Evolutionary conservation across 352 stramenopile species (phyloP).

Genomic region (Phytophthora ramorum): DNA sequence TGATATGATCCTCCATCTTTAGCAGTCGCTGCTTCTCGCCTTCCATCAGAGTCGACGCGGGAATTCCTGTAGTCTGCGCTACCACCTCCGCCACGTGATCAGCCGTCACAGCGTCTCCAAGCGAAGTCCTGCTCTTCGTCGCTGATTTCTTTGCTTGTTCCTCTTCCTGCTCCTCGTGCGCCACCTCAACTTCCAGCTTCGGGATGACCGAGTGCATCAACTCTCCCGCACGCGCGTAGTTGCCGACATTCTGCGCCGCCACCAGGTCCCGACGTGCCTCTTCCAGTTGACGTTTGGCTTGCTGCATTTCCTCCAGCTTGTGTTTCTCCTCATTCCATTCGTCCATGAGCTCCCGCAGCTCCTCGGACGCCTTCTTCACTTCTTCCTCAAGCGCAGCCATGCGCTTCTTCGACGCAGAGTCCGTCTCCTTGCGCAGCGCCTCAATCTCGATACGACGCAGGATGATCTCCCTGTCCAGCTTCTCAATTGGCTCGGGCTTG

Average conservation of each 20-base stretch:
- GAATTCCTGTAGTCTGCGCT: conserved; percentile 94
- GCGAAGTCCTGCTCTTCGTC: conserved; percentile 49
- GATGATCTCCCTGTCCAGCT: conserved; percentile 84
- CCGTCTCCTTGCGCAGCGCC: conserved; percentile 80
- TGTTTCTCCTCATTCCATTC: conserved; percentile 85
- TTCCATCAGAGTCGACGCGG: conserved; percentile 93
- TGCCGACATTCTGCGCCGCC: conserved; percentile 72
- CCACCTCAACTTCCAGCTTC: conserved; percentile 71
- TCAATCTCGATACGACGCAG: conserved; percentile 86
- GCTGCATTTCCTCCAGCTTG: conserved; percentile 77
- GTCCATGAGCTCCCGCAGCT: conserved; percentile 68
- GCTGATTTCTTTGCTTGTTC: conserved; percentile 42
- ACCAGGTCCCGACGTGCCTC: conserved; percentile 77
- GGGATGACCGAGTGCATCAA: conserved; percentile 86
- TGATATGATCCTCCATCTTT: conserved; percentile 94
- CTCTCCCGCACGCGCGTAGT: conserved; percentile 83
- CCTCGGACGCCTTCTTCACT: conserved; percentile 61
- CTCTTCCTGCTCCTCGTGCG: conserved; percentile 67
- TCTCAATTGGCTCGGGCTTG: conserved; percentile 84
- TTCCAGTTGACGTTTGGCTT: conserved; percentile 79
- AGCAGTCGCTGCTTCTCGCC: conserved; percentile 96
- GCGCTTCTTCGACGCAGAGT: conserved; percentile 74
- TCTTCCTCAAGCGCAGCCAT: conserved; percentile 68
- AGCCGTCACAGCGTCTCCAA: conserved; percentile 91
- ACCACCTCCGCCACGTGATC: conserved; percentile 95